Evolutionary conservation across 2,329 filamentous ascomycete genomes (phyloP), one percentile per base, ranked within the genome.

Genomic region (Diaporthe vexans): DNA sequence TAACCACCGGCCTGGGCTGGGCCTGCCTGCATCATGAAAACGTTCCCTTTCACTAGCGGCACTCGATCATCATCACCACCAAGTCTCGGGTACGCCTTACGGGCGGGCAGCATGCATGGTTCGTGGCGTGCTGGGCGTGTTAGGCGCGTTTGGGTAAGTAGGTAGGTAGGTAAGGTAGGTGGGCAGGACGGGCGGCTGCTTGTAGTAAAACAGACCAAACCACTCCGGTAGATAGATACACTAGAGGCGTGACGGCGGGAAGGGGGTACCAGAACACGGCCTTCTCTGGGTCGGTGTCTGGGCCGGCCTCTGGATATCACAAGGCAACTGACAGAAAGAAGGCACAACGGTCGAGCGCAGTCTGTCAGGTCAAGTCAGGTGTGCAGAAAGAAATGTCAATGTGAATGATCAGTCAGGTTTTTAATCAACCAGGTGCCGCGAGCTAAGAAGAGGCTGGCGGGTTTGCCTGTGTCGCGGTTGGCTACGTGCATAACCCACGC

Each of bases 401-500:
- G 33, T 24, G 9, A 26, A 35, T 71, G 54, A 71, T 26, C 26
- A 29, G 40, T 71, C 68, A 48, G 35, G 1, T 48, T 71, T 48
- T 48, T 29, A 48, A 35, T 51, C 40, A 26, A 71, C 26, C 68
- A 56, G 26, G 68, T 43, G 29, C 24, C 15, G 54, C 35, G 17
- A 26, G 26, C n/a, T 19, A 48, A 58, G n/a, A 40, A 56, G 37
- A 40, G 37, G 37, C n/a, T 56, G 26, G 26, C 24, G 67, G 52
- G 37, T 40, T 13, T 59, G 24, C 29, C 24, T 24, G 51, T 56
- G 37, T 43, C 29, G 46, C 35, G 51, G 13, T 56, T 69, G 65
- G 51, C n/a, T 40, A 68, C 63, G 29, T 68, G 63, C 63, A 67
- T 52, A 40, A 37, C 19, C 57, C 57, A 52, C 24, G 26, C 37